These are phyloP conservation scores for Pseudogymnoascus sp. DNA, from an alignment of 2,329 filamentous ascomycete genomes.

Conservation along the genomic window DNA sequence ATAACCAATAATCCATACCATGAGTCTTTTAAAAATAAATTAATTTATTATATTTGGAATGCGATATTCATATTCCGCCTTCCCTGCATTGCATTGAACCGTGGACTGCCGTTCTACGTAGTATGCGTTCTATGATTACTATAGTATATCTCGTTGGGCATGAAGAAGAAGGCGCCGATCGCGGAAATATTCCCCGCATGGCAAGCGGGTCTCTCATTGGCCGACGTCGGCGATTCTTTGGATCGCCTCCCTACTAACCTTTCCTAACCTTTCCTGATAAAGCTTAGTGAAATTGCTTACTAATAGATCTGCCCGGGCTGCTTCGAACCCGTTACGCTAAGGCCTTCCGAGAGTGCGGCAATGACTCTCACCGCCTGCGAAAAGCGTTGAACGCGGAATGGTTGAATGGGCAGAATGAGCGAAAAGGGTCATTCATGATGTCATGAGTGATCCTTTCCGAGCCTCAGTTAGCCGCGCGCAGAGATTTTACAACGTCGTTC, in stretches of 20 bases:
- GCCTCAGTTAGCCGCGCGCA: not conserved
- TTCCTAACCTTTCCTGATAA: not conserved
- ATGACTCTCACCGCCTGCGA: not conserved
- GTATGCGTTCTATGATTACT: not conserved
- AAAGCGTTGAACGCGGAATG: not conserved
- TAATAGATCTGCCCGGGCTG: not conserved
- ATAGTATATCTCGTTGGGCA: not conserved
- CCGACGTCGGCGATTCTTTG: not conserved
- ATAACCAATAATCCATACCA: too few species aligned
- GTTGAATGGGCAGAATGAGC: not conserved
- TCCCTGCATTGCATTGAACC: not conserved
- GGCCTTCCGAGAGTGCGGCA: not conserved
- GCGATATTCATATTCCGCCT: not conserved
- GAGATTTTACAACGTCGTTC: constrained; percentile 1
- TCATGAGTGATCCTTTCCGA: not conserved
- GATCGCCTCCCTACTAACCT: not conserved
- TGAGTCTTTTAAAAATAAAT: not conserved
- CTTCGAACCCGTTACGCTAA: not conserved
- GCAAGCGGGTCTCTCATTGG: not conserved
- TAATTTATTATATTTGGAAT: not conserved
- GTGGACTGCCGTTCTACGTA: not conserved
- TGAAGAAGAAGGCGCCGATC: not conserved
- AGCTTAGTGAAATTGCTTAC: not conserved
- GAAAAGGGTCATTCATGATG: not conserved
- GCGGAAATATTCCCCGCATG: constrained; percentile 1